Base-by-base conservation (phyloP, 2,329 filamentous ascomycete genomes). In the Tympanopsis confertula region DNA sequence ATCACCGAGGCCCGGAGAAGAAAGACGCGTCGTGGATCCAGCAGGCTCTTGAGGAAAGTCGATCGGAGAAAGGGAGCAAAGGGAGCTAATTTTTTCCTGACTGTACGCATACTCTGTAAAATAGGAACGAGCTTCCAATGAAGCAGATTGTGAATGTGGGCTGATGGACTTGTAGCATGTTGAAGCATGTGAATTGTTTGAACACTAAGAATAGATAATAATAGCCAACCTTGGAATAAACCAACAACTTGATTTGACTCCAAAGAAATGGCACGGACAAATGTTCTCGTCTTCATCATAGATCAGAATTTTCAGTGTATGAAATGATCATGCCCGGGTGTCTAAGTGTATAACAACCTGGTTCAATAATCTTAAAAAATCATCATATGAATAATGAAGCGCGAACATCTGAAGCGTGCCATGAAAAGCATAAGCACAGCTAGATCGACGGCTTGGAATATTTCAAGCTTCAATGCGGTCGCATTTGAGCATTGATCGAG, bases 1-100 rank as follows among this genome's bases (percentile, higher is more conserved):
- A 68, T 37, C 70, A 72, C 39, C 70, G 76, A 57, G 66, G 57
- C 45, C 47, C 68, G 45, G 58, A 72, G 40, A 51, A 69, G 38
- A 71, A 75, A 55, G 69, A 69, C 12, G 53, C 58, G 38, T 35
- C 32, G 15, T 14, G 32, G n/a, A 17, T 35, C 10, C 32, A 35
- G n/a, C 24, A 28, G 24, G 24, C 24, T 10, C n/a, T 28, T 10
- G 24, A 28, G n/a, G 24, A 28, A n/a, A 28, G 24, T n/a, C 10
- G 24, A 28, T 10, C 10, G 10, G 24, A 10, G n/a, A n/a, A 28
- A n/a, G 10, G 24, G 24, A 10, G 24, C 10, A 28, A 28, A n/a
- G 24, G 24, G 24, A 28, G 24, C 10, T 28, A 28, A n/a, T 28
- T n/a, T 28, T 28, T 10, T n/a, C n/a, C n/a, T 28, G 24, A n/a